Evolutionary conservation across 2,329 filamentous ascomycete genomes (phyloP).

Genomic region (Scleromitrula shiraiana): DNA sequence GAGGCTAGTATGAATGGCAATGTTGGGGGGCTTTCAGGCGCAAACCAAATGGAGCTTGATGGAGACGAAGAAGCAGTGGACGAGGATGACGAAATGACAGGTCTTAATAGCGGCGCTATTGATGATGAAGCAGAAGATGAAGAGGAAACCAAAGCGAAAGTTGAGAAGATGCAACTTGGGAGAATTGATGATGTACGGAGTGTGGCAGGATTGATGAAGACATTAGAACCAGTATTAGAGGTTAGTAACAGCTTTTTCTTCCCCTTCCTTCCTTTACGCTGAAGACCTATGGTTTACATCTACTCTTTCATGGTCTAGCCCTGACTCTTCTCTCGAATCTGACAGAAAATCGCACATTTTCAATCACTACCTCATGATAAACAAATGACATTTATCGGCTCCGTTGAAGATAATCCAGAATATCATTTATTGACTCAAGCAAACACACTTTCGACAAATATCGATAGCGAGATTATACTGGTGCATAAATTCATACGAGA

Average conservation of each 20-base stretch:
- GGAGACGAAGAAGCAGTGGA: constrained; percentile 51
- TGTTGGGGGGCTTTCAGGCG: constrained; percentile 25
- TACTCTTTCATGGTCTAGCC: constrained; percentile 48
- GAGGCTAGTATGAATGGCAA: constrained; percentile 30
- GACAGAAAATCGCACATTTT: constrained; percentile 73
- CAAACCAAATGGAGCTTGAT: constrained; percentile 49
- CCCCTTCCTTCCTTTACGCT: constrained; percentile 24
- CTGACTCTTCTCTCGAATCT: constrained; percentile 52
- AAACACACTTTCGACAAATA: constrained; percentile 82
- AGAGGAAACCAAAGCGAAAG: constrained; percentile 65
- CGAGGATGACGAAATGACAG: constrained; percentile 51
- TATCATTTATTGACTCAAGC: constrained; percentile 83
- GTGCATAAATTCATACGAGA: constrained; percentile 97
- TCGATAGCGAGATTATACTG: constrained; percentile 84
- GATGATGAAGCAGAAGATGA: constrained; percentile 46
- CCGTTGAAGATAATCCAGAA: constrained; percentile 85
- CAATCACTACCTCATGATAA: constrained; percentile 60
- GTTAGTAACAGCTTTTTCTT: constrained; percentile 45
- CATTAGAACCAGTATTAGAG: constrained; percentile 71
- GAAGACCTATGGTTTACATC: constrained; percentile 53
- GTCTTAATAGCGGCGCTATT: constrained; percentile 32
- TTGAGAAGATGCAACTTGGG: constrained; percentile 75
- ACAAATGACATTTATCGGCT: constrained; percentile 61
- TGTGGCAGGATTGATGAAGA: constrained; percentile 74
- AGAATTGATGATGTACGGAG: constrained; percentile 69